phyloP scores from a whole-genome alignment of 768 basidiomycete genomes.

The Rhizopogon vulgaris region DNA sequence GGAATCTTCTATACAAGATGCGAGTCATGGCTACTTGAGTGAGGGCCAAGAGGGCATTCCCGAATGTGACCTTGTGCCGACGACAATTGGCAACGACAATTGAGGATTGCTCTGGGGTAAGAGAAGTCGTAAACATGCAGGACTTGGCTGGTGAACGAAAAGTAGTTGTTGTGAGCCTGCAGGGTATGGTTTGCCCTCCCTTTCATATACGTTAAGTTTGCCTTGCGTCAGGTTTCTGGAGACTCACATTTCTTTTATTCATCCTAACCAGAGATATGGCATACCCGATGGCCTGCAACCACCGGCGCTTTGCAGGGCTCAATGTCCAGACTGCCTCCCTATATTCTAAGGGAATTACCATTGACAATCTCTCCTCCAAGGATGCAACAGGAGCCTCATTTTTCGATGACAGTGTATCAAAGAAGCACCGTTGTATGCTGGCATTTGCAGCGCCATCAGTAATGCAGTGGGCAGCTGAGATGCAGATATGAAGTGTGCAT shows the following conservation, averaged over 20 bases:
- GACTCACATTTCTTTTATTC: slow-evolving; percentile 31
- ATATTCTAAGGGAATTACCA: slow-evolving; percentile 33
- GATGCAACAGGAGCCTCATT: slow-evolving; percentile 12
- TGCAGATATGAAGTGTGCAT: slow-evolving; percentile 34
- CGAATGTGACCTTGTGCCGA: slow-evolving; percentile 40
- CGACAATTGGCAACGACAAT: slow-evolving; percentile 34
- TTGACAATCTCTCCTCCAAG: slow-evolving; percentile 33
- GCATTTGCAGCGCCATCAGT: slow-evolving; percentile 42
- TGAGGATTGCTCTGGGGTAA: slow-evolving; percentile 25
- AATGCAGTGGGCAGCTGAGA: slow-evolving; percentile 43
- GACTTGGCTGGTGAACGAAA: slow-evolving; percentile 31
- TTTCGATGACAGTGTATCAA: slow-evolving; percentile 31
- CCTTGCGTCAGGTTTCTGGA: background rate
- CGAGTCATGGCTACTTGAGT: slow-evolving; percentile 49
- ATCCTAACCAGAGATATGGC: slow-evolving; percentile 30
- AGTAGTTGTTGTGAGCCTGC: slow-evolving; percentile 31
- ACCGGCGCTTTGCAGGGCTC: slow-evolving; percentile 32
- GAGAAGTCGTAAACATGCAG: slow-evolving; percentile 12
- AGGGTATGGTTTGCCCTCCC: slow-evolving; percentile 56
- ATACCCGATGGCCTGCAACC: slow-evolving; percentile 38
- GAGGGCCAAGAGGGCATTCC: slow-evolving; percentile 42
- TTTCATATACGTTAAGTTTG: slow-evolving; percentile 13
- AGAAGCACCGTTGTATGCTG: slow-evolving; percentile 37
- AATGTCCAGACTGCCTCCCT: slow-evolving; percentile 29
- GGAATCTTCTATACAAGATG: slow-evolving; percentile 39